Conservation (phyloP, 495 filamentous ascomycete genomes). For the Wilcoxina mikolae region DNA sequence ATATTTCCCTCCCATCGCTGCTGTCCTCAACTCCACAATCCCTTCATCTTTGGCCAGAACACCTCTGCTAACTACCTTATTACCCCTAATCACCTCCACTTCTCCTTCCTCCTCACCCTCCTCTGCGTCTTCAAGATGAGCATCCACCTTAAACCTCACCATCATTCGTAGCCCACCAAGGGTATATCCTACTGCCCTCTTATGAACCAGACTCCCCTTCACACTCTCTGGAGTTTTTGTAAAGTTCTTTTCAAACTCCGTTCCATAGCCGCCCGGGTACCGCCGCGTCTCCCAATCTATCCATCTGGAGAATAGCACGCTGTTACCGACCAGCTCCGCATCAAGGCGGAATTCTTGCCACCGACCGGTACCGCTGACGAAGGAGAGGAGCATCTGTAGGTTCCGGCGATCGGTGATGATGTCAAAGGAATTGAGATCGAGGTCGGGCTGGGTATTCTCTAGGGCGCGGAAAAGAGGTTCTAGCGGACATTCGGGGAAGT, state of each 20-base stretch:
- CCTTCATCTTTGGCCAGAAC: background rate
- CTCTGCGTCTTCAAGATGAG: background rate
- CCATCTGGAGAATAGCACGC: conserved; percentile 10
- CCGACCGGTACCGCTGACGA: conserved; percentile 11
- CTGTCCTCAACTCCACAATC: background rate
- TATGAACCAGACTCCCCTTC: conserved; percentile 33
- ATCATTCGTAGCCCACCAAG: conserved; percentile 35
- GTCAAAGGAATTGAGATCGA: conserved; percentile 33
- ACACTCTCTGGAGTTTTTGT: conserved; percentile 28
- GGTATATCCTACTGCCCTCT: conserved; percentile 36
- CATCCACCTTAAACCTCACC: conserved; percentile 37
- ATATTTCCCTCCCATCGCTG: background rate
- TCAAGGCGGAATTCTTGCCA: conserved; percentile 13
- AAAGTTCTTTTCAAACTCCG: conserved; percentile 38
- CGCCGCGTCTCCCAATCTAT: background rate
- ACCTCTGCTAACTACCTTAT: background rate
- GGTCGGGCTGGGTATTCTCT: conserved; percentile 32
- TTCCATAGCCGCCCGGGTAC: conserved; percentile 32
- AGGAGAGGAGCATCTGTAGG: conserved; percentile 39
- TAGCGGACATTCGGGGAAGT: conserved; percentile 33
- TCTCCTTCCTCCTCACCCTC: background rate
- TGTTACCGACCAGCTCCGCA: conserved; percentile 10
- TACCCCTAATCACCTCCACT: background rate
- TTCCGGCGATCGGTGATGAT: conserved; percentile 41
- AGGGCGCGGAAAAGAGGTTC: conserved; percentile 40